Evolutionary conservation across 2,329 filamentous ascomycete species (phyloP), one percentile per base, ranked within the genome.

Genomic region (Drechslerella dactyloides): DNA sequence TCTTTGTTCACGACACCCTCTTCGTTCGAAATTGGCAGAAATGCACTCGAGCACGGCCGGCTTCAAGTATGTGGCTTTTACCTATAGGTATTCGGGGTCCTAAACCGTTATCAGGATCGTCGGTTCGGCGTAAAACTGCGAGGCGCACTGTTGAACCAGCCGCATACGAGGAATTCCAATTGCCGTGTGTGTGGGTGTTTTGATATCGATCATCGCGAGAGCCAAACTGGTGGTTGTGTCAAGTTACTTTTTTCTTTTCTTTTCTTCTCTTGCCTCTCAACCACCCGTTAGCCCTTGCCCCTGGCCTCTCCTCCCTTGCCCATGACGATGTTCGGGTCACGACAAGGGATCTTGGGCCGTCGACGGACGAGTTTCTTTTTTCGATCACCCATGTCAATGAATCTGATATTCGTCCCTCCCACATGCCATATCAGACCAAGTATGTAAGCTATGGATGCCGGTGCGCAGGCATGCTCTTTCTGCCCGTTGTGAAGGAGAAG

Each of bases 271-370:
- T 56, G 51, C 23, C 27, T 37, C 60, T 56, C 27, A 52, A 54
- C 17, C 53, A 37, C 17, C 35, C 30, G 54, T 53, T 53, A 33
- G 59, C 56, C 59, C 58, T 62, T 35, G 59, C 57, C 68, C 68
- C 68, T 65, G 50, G 24, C 53, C 58, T 24, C 46, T 19, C 23
- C 19, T 48, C 53, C 68, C 68, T 61, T 72, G 68, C 55, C 68
- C 68, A 72, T 72, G 68, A 72, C 68, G 68, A 72, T 72, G 56
- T 50, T 65, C 68, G 68, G 68, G 60, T 65, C 60, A 70, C 40
- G 68, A 72, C 60, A 51, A 65, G 68, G 68, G 55, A 17, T 54
- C 10, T n/a, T n/a, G n/a, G n/a, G 24, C 2, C 23, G 24, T n/a
- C n/a, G 54, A 48, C 23, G 13, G 40, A 21, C 44, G 17, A 27